Percentiles rank a stretch among this genome's conserved stretches.
Conservation (phyloP, 768 basidiomycete genomes). For the Cyclocybe cylindracea region DNA sequence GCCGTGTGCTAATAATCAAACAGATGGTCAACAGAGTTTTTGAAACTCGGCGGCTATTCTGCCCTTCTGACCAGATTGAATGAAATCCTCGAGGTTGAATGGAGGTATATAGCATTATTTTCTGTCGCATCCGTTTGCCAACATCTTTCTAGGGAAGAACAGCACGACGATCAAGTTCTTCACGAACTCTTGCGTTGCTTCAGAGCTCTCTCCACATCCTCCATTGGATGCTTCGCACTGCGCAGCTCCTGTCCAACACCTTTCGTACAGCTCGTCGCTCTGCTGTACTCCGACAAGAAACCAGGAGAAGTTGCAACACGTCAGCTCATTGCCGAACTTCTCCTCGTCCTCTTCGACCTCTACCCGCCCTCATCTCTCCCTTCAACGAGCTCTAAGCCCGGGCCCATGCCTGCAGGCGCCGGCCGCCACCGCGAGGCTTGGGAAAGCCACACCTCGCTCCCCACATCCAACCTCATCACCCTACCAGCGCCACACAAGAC, state of each 20-base stretch:
- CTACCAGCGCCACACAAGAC: constrained; percentile 75
- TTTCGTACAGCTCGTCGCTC: constrained; percentile 76
- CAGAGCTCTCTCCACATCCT: constrained; percentile 89
- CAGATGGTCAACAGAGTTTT: constrained; percentile 91
- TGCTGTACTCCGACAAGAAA: constrained; percentile 97
- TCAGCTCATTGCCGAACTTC: constrained; percentile 87
- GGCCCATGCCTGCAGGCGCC: constrained; percentile 22
- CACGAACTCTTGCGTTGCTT: constrained; percentile 92
- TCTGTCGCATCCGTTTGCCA: not conserved
- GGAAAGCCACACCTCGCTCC: constrained; percentile 46
- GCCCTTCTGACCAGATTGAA: constrained; percentile 82
- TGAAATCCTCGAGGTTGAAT: constrained; percentile 93
- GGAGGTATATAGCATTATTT: constrained; percentile 69
- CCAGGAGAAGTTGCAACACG: constrained; percentile 92
- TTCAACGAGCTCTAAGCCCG: constrained; percentile 36
- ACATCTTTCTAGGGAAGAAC: constrained; percentile 74
- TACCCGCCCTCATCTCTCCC: constrained; percentile 77
- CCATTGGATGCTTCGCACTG: constrained; percentile 87
- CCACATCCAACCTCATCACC: constrained; percentile 52
- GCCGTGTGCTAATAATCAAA: not conserved
- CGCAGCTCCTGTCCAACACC: constrained; percentile 89
- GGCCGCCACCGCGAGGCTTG: constrained; percentile 52
- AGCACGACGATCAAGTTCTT: constrained; percentile 94
- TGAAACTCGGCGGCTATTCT: constrained; percentile 82
- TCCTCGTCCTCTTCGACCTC: constrained; percentile 86